Percentiles rank a stretch among this genome's conserved stretches.
Conservation (phyloP, 164 flowering plant species). For the Buxus sempervirens region DNA sequence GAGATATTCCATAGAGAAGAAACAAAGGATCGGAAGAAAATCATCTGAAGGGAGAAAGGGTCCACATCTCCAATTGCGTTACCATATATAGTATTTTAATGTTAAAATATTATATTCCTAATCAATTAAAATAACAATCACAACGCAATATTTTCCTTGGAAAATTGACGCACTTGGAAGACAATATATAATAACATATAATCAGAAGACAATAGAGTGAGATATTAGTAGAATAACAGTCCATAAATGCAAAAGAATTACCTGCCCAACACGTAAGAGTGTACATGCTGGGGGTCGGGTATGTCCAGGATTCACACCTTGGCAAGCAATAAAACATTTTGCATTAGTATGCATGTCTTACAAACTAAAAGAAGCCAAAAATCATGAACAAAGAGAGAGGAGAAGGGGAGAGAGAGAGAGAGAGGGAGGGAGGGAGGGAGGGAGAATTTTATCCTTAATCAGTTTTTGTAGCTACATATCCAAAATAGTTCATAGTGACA, state of each 20-base stretch:
- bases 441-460: too few relatives aligned
- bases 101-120: too few relatives aligned
- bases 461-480: too few relatives aligned
- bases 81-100: too few relatives aligned
- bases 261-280: constrained; percentile 84
- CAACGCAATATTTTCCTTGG: too few relatives aligned
- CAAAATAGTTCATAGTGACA: too few relatives aligned
- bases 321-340: constrained; percentile 4
- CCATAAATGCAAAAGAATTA: constrained; percentile 16
- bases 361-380: neutral
- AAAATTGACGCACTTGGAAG: neutral
- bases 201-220: neutral
- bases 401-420: neutral
- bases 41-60: too few relatives aligned
- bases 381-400: neutral
- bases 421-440: too few relatives aligned
- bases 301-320: constrained; percentile 47
- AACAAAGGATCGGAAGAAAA: too few relatives aligned
- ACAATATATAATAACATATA: neutral
- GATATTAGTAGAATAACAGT: neutral
- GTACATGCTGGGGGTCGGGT: constrained; percentile 53
- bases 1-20: too few relatives aligned
- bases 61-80: too few relatives aligned
- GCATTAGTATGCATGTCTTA: neutral
- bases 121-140: too few relatives aligned